Conservation (phyloP, 352 stramenopile species). For the Globisporangium carolinianum region DNA sequence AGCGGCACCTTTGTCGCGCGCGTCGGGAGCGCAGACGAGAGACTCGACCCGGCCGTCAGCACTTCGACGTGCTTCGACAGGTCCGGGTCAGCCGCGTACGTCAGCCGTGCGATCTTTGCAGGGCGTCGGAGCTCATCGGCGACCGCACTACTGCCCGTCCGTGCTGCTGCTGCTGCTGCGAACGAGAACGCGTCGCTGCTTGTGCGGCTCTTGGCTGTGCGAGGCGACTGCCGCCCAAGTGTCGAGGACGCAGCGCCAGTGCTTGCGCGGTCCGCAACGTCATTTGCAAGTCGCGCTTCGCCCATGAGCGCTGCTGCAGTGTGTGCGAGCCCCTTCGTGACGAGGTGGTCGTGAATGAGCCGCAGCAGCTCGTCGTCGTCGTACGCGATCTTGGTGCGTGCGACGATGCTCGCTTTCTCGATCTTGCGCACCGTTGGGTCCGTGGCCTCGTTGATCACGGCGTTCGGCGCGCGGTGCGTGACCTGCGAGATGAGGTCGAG, state of each 20-base stretch:
- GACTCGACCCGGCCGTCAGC: neutral
- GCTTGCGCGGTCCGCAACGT: constrained; percentile 6
- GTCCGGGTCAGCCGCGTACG: constrained; percentile 2
- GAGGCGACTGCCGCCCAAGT: constrained; percentile 14
- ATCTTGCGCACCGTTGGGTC: constrained; percentile 85
- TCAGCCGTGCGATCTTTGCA: constrained; percentile 10
- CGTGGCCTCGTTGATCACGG: constrained; percentile 82
- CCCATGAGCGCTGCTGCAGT: constrained; percentile 42
- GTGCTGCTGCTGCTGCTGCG: neutral
- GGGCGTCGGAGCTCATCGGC: constrained; percentile 11
- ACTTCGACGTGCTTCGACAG: constrained; percentile 5
- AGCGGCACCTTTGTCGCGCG: neutral
- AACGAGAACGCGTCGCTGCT: constrained; percentile 4
- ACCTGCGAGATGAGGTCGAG: constrained; percentile 86
- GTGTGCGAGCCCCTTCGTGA: constrained; percentile 60
- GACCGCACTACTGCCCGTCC: neutral
- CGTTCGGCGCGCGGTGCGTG: constrained; percentile 71
- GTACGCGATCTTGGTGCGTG: constrained; percentile 83
- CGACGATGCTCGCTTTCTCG: constrained; percentile 86
- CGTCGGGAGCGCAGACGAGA: neutral
- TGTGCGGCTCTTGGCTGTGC: constrained; percentile 4
- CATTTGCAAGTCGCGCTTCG: constrained; percentile 37
- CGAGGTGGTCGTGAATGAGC: constrained; percentile 77
- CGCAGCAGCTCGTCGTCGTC: constrained; percentile 75
- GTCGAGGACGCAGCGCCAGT: neutral